Evolutionary conservation across 1,284 basidiomycete genomes (phyloP), one percentile per base, ranked within the genome.

Genomic region (Sporisorium graminicola): DNA sequence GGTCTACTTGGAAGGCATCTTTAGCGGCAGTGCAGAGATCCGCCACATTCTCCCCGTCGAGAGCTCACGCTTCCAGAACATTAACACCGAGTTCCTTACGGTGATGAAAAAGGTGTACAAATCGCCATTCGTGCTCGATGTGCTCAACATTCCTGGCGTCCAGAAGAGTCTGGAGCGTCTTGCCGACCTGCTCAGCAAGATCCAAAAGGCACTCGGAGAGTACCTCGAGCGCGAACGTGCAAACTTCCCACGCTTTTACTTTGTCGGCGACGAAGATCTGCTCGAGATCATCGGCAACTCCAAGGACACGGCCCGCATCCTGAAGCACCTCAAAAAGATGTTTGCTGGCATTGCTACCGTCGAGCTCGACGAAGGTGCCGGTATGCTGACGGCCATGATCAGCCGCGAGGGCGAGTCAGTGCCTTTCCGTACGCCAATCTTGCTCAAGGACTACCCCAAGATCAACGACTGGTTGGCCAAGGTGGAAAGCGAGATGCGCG

Each of bases 31-130:
- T 96, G 90, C 98, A 94, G 87, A 83, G 64, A 85, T 85, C 27
- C 77, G 78, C 46, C 97, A 99, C 86, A 91, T 99, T 20, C 91
- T 99, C 8, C 98, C 98, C 0, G 93, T 98, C 68, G 98, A 99
- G 87, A 95, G 92, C 82, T 91, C 94, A 37, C 93, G 97, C 37
- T 99, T 99, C 88, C 93, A 94, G 86, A 98, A 95, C 87, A 99
- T 99, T 90, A 98, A 99, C 86, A 91, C 94, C 50, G 97, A 99
- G 86, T 99, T 99, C 88, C 89, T 99, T 62, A 92, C 94, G 0
- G 94, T 98, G 75, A 98, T 99, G 95, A 98, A 98, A 88, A 97
- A 96, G 86, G 97, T 99, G 69, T 95, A 95, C 90, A 99, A 99
- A 87, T 98, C 96, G 20, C 95, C 97, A 0, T 97, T 97, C 85